Evolutionary conservation across 306 rosid species (phyloP).

Genomic region (Prunus mira): DNA sequence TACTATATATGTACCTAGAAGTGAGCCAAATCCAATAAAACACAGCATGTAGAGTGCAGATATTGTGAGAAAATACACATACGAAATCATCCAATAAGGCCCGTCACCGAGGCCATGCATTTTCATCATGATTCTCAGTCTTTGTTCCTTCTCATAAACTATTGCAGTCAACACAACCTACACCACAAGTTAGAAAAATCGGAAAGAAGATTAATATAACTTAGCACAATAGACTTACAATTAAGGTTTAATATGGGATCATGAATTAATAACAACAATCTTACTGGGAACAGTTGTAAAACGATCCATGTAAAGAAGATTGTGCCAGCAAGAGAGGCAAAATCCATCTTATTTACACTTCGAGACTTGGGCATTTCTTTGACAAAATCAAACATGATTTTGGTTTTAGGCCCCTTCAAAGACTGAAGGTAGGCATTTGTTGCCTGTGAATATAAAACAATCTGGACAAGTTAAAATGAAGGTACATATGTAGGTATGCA

Average conservation of each 20-base stretch:
- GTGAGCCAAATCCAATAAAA: conserved; percentile 77
- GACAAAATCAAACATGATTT: conserved; percentile 61
- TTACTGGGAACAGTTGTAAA: conserved; percentile 83
- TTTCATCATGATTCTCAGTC: conserved; percentile 90
- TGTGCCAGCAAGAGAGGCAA: conserved; percentile 63
- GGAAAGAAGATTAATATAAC: too few species aligned
- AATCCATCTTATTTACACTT: conserved; percentile 44
- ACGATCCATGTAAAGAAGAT: conserved; percentile 85
- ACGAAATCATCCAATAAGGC: conserved; percentile 82
- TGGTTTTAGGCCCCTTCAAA: conserved; percentile 50
- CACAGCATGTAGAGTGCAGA: conserved; percentile 66
- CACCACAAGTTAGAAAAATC: neutral
- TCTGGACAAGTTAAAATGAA: too few species aligned
- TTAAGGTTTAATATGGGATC: neutral
- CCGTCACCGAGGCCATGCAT: conserved; percentile 97
- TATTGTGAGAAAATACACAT: conserved; percentile 61
- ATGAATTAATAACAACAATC: conserved; percentile 7
- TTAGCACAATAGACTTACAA: too few species aligned
- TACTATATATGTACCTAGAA: conserved; percentile 43
- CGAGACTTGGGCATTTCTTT: conserved; percentile 82
- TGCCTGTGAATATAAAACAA: conserved; percentile 34
- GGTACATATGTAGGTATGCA: neutral
- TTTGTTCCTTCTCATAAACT: conserved; percentile 81
- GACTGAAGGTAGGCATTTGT: conserved; percentile 75
- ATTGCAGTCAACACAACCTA: conserved; percentile 63